These are phyloP conservation scores for Martensiomyces pterosporus DNA, from an alignment of 192 early-diverging fungal genomes.

Conservation along the genomic window DNA sequence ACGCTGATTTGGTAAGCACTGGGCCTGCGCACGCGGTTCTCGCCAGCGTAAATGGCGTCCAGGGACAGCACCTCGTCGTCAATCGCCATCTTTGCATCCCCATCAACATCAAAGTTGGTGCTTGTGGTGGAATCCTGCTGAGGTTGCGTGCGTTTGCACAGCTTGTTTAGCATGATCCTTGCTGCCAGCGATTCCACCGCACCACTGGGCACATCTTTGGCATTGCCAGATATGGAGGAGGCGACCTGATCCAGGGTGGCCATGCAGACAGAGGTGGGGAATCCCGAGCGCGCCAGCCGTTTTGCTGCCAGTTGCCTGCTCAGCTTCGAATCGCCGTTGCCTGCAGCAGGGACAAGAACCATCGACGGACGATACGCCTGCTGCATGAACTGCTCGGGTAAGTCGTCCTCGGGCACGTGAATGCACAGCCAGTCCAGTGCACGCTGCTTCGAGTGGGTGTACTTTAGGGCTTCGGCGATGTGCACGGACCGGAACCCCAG, in stretches of 20 bases:
- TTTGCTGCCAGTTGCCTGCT: constrained; percentile 6
- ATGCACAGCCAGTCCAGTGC: constrained; percentile 84
- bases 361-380: constrained; percentile 16
- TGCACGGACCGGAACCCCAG: constrained; percentile 72
- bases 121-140: no score
- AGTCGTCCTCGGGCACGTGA: constrained; percentile 86
- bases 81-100: constrained; percentile 3
- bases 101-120: no score
- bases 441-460: constrained; percentile 43
- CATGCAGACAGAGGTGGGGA: constrained; percentile 9
- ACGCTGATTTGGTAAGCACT: constrained; percentile 11
- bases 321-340: not conserved
- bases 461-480: constrained; percentile 68
- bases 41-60: constrained; percentile 27
- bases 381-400: constrained; percentile 30
- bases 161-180: not conserved
- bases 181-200: constrained; percentile 16
- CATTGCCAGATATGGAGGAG: no score
- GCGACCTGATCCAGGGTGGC: not conserved
- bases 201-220: not conserved
- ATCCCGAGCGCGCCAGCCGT: constrained; percentile 26
- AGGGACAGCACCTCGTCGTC: constrained; percentile 26
- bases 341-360: constrained; percentile 1
- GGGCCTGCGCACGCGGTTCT: constrained; percentile 2
- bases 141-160: no score